Conservation (phyloP, 1,284 basidiomycete species). For the Coniophora puteana region DNA sequence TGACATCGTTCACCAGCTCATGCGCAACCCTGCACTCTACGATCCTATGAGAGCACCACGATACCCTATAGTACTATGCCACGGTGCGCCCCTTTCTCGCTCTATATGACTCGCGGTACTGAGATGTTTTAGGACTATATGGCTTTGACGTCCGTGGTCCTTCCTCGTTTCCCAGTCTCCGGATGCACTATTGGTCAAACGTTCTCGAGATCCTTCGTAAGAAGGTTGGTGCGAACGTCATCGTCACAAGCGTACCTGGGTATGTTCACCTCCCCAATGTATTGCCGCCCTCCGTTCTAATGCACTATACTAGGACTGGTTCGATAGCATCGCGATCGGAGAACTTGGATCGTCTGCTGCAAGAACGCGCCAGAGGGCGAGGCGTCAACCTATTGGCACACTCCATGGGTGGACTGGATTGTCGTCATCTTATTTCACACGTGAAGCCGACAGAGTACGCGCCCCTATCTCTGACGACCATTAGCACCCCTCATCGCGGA, state of each 20-base stretch:
- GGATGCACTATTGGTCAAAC: conserved; percentile 95
- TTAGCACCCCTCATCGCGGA: conserved; percentile 93
- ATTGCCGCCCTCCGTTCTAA: neutral
- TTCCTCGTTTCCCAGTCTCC: conserved; percentile 69
- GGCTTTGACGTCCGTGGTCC: conserved; percentile 90
- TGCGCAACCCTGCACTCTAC: conserved; percentile 69
- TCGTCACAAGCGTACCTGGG: conserved; percentile 95
- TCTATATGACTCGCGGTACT: neutral
- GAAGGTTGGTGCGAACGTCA: conserved; percentile 87
- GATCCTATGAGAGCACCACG: conserved; percentile 77
- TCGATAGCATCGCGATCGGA: conserved; percentile 85
- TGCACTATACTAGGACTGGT: conserved; percentile 66
- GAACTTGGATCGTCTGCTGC: conserved; percentile 74
- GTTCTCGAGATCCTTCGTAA: conserved; percentile 82
- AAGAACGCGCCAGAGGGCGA: conserved; percentile 61
- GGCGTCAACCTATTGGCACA: conserved; percentile 94
- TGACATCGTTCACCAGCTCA: conserved; percentile 69
- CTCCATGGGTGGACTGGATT: conserved; percentile 97
- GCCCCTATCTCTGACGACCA: conserved; percentile 85
- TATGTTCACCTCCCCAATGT: conserved; percentile 36
- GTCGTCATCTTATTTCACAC: conserved; percentile 86
- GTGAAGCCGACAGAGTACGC: conserved; percentile 81
- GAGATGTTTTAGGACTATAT: conserved; percentile 69
- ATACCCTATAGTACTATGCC: conserved; percentile 91
- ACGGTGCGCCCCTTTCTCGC: conserved; percentile 61